Percentiles rank a stretch among this genome's conserved stretches.
These are phyloP conservation scores for Macrolepiota dolichaula DNA, from an alignment of 768 basidiomycete species.

Conservation along the genomic window DNA sequence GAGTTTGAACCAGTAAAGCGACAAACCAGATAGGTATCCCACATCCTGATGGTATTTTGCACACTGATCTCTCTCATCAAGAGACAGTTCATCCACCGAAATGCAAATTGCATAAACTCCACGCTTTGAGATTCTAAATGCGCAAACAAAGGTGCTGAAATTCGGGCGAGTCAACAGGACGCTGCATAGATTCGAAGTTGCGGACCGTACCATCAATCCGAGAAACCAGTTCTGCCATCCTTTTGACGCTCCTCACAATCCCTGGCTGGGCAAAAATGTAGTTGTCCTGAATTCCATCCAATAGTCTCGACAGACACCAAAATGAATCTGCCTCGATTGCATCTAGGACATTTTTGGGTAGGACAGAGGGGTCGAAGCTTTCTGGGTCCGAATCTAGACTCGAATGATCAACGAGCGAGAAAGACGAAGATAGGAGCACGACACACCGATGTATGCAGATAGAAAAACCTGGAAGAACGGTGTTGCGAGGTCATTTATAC, in stretches of 20 bases:
- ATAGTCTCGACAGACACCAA: constrained; percentile 93
- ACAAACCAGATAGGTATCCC: constrained; percentile 97
- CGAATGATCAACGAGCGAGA: constrained; percentile 8
- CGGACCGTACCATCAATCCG: constrained; percentile 70
- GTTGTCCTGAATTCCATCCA: constrained; percentile 98
- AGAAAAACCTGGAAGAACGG: constrained; percentile 98
- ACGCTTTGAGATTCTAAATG: constrained; percentile 91
- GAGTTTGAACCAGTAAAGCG: constrained; percentile 26
- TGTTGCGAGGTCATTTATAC: constrained; percentile 97
- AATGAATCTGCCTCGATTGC: constrained; percentile 97
- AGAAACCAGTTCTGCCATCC: constrained; percentile 92
- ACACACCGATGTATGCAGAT: constrained; percentile 86
- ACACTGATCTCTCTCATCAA: constrained; percentile 98
- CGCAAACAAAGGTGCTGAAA: constrained; percentile 72
- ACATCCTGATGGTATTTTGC: constrained; percentile 96
- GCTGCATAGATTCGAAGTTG: neutral
- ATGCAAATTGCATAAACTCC: constrained; percentile 99
- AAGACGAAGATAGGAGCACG: neutral
- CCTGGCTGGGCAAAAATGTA: constrained; percentile 97
- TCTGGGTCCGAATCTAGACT: constrained; percentile 85
- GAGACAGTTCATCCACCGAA: constrained; percentile 99
- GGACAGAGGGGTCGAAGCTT: constrained; percentile 72
- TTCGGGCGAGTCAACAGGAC: constrained; percentile 3
- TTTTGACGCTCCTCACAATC: constrained; percentile 87
- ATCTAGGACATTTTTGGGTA: constrained; percentile 67